Evolutionary conservation across 1,139 yeast species (phyloP).

Genomic region (Suhomyces bokatorum): DNA sequence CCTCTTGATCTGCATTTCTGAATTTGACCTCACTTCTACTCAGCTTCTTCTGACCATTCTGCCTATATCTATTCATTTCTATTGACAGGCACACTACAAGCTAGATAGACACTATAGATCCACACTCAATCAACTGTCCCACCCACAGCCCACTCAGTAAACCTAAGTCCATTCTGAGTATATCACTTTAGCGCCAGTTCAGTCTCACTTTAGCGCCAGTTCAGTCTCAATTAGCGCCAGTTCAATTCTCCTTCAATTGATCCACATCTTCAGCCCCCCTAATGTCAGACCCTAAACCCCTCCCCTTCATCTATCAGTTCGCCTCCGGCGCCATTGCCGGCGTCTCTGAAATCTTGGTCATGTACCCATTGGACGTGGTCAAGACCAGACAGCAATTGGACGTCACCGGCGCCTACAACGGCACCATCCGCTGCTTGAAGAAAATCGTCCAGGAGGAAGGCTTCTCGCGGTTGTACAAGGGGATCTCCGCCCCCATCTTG

Average conservation of each 20-base stretch:
- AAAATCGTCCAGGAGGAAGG: slow-evolving; percentile 90
- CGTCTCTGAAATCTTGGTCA: slow-evolving; percentile 91
- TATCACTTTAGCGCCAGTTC: too few species aligned
- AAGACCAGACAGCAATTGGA: slow-evolving; percentile 95
- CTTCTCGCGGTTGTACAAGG: slow-evolving; percentile 77
- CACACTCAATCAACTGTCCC: too few species aligned
- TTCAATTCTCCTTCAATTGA: neutral
- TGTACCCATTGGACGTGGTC: slow-evolving; percentile 98
- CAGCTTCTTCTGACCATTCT: neutral
- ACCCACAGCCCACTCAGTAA: too few species aligned
- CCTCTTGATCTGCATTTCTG: slow-evolving; percentile 1
- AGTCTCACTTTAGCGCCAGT: too few species aligned
- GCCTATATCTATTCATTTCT: too few species aligned
- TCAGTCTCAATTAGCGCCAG: too few species aligned
- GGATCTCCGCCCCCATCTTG: slow-evolving; percentile 91
- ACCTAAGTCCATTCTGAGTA: too few species aligned
- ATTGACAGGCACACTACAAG: too few species aligned
- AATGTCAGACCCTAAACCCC: slow-evolving; percentile 38
- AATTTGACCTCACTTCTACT: neutral
- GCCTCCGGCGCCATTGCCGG: slow-evolving; percentile 97
- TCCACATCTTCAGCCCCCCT: slow-evolving; percentile 1
- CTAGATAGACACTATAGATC: too few species aligned
- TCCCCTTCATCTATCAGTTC: slow-evolving; percentile 91
- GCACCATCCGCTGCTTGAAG: slow-evolving; percentile 79
- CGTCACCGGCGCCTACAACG: slow-evolving; percentile 66